A percentile compares a stretch with the other conserved stretches of the same genome.
phyloP scores from a whole-genome alignment of 208 protist genomes.

The Trypanosoma melophagium region DNA sequence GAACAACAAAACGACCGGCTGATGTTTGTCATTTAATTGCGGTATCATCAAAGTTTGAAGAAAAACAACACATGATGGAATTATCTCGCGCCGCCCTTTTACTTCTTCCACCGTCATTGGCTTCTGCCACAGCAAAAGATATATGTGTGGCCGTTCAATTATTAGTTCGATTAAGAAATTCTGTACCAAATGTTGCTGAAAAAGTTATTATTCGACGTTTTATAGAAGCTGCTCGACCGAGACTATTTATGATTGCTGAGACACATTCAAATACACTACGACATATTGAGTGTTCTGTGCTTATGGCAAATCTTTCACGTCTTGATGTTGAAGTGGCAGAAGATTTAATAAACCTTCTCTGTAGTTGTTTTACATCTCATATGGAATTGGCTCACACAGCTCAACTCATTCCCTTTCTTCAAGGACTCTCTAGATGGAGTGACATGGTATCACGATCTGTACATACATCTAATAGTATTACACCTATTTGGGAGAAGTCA shows the following conservation, averaged over 20 bases:
- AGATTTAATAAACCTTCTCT: constrained; percentile 75
- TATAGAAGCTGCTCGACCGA: constrained; percentile 49
- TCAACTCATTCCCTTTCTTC: constrained; percentile 72
- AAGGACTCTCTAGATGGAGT: constrained; percentile 30
- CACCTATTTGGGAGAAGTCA: constrained; percentile 13
- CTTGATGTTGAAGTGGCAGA: constrained; percentile 37
- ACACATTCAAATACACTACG: constrained; percentile 46
- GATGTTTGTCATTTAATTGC: constrained; percentile 35
- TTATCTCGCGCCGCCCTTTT: constrained; percentile 11
- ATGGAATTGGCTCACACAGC: constrained; percentile 43
- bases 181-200: constrained; percentile 14
- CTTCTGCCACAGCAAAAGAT: constrained; percentile 43
- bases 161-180: constrained; percentile 37
- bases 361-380: constrained; percentile 46
- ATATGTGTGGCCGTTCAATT: constrained; percentile 41
- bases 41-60: constrained; percentile 31
- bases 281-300: constrained; percentile 56
- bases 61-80: constrained; percentile 6
- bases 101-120: constrained; percentile 22
- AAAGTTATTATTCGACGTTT: constrained; percentile 30
- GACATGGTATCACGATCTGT: background rate
- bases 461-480: background rate
- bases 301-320: constrained; percentile 55
- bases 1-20: constrained; percentile 11
- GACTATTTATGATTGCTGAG: constrained; percentile 49